phyloP scores from a whole-genome alignment of 805 yeast species.

The Hanseniaspora guilliermondii region DNA sequence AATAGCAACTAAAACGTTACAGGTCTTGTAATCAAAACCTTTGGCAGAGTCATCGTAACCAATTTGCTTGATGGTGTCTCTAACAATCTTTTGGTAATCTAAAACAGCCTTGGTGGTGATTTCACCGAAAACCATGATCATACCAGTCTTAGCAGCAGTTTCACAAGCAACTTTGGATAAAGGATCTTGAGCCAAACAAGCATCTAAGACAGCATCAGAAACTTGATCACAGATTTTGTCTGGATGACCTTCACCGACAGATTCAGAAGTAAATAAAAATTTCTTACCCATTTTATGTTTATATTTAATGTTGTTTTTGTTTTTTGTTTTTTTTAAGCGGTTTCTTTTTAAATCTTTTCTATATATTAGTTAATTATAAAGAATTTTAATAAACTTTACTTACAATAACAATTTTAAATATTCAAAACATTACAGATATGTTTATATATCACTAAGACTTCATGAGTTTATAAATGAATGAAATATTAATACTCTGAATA shows the following conservation, averaged over 20 bases:
- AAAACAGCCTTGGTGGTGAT: constrained; percentile 91
- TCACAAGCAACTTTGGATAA: constrained; percentile 98
- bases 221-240: constrained; percentile 98
- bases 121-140: constrained; percentile 99
- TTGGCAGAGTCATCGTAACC: constrained; percentile 93
- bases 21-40: constrained; percentile 98
- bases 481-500: background rate
- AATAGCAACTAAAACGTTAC: constrained; percentile 96
- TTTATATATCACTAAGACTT: too few relatives aligned
- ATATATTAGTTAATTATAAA: too few relatives aligned
- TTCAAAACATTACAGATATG: too few relatives aligned
- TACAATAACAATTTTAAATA: background rate
- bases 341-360: background rate
- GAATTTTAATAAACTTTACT: background rate
- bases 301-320: background rate
- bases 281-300: constrained; percentile 27
- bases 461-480: background rate
- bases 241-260: constrained; percentile 92
- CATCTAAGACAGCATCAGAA: constrained; percentile 94
- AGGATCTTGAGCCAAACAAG: constrained; percentile 91
- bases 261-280: constrained; percentile 69
- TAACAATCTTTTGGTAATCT: constrained; percentile 93
- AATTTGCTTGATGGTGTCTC: constrained; percentile 96
- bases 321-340: background rate
- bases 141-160: constrained; percentile 97